Evolutionary conservation across 768 basidiomycete genomes (phyloP).

Genomic region (Boletus subcaerulescens): DNA sequence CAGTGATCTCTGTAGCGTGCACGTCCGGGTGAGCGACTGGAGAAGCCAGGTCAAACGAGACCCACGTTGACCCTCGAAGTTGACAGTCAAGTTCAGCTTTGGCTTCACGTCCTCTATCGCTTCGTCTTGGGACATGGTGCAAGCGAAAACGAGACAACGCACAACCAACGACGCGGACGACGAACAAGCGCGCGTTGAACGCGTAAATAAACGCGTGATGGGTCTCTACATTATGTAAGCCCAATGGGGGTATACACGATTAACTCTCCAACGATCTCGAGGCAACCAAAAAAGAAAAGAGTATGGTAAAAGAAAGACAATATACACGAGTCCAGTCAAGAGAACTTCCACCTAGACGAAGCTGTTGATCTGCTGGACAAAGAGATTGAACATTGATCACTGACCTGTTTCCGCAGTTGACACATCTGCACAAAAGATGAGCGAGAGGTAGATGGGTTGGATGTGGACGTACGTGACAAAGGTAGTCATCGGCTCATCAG

Average conservation of each 20-base stretch:
- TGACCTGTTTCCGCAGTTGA: constrained; percentile 61
- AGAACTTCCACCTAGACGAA: constrained; percentile 58
- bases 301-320: constrained; percentile 6
- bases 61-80: constrained; percentile 54
- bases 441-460: neutral
- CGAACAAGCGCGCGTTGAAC: constrained; percentile 3
- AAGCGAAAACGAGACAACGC: neutral
- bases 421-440: constrained; percentile 44
- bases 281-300: neutral
- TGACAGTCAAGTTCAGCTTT: constrained; percentile 61
- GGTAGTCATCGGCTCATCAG: constrained; percentile 99
- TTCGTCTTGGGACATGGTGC: constrained; percentile 33
- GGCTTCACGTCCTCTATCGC: constrained; percentile 57
- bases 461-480: constrained; percentile 73
- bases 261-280: neutral
- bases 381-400: constrained; percentile 3
- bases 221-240: constrained; percentile 21
- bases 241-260: constrained; percentile 22
- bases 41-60: neutral
- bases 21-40: neutral
- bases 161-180: neutral
- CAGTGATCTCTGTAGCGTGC: constrained; percentile 48
- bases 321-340: constrained; percentile 33
- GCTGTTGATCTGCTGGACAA: neutral
- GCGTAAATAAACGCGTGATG: constrained; percentile 16